These are phyloP conservation scores for Cucumis hystrix DNA, from an alignment of 306 rosid species.

Conservation along the genomic window DNA sequence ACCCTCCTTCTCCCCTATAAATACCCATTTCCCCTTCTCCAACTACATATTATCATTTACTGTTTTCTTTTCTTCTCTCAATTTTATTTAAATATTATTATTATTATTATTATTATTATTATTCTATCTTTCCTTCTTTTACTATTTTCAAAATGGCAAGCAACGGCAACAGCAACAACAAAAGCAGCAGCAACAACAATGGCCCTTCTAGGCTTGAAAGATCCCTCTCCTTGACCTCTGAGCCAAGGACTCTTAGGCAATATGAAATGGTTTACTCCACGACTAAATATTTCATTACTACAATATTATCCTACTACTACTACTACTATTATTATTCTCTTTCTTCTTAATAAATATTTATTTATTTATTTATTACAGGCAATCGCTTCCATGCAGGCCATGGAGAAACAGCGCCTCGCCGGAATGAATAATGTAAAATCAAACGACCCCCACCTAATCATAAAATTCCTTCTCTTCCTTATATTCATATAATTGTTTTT, in stretches of 20 bases:
- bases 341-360: too few species aligned
- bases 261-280: conserved; percentile 5
- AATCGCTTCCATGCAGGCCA: neutral
- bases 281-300: too few species aligned
- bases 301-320: too few species aligned
- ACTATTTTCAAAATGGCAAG: neutral
- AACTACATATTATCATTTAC: neutral
- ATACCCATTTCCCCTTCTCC: neutral
- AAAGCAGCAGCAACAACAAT: neutral
- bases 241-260: conserved; percentile 34
- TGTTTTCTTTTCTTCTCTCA: neutral
- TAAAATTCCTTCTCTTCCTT: too few species aligned
- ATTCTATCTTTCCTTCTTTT: too few species aligned
- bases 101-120: too few species aligned
- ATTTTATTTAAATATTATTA: neutral
- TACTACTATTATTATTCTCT: neutral
- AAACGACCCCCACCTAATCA: neutral
- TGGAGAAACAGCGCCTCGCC: neutral
- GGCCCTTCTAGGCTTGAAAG: conserved; percentile 14
- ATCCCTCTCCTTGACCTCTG: conserved; percentile 21
- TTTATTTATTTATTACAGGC: neutral
- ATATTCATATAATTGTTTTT: too few species aligned
- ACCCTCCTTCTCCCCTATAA: neutral
- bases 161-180: neutral
- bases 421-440: neutral